Evolutionary conservation across 345 rosid species (phyloP).

Genomic region (Citrus glauca): DNA sequence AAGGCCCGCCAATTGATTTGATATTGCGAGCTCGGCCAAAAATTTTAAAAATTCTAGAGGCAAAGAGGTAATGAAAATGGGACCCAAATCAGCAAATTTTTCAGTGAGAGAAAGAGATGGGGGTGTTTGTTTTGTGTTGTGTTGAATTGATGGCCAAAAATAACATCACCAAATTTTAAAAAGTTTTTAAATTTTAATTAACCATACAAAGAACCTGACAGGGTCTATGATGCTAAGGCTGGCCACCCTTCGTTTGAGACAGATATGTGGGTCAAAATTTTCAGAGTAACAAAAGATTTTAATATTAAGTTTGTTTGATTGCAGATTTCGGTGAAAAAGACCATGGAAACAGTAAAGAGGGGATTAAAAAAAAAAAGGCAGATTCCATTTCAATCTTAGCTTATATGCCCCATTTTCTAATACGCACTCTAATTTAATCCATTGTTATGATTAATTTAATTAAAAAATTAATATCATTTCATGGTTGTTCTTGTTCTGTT

Average conservation of each 20-base stretch:
- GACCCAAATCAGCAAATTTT: conserved; percentile 22
- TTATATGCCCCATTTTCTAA: background rate
- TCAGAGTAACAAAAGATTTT: conserved; percentile 5
- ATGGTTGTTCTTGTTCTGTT: background rate
- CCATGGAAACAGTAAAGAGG: background rate
- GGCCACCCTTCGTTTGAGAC: conserved; percentile 22
- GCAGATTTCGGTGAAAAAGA: conserved; percentile 52
- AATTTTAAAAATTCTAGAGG: background rate
- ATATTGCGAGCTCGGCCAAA: conserved; percentile 16
- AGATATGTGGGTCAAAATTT: conserved; percentile 36
- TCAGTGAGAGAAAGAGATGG: background rate
- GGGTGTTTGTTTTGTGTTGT: background rate
- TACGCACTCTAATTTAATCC: background rate
- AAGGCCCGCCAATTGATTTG: conserved; percentile 20
- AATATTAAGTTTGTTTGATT: conserved; percentile 19
- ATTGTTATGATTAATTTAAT: background rate
- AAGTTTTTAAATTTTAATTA: background rate
- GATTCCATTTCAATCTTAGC: conserved; percentile 26
- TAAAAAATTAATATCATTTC: background rate
- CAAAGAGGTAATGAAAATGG: conserved; percentile 11
- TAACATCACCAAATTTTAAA: background rate
- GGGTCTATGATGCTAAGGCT: conserved; percentile 20
- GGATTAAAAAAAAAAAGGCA: background rate
- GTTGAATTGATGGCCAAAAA: background rate
- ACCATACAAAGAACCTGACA: conserved; percentile 21